Evolutionary conservation across 1,284 basidiomycete species (phyloP).

Genomic region (Puccinia coronata): DNA sequence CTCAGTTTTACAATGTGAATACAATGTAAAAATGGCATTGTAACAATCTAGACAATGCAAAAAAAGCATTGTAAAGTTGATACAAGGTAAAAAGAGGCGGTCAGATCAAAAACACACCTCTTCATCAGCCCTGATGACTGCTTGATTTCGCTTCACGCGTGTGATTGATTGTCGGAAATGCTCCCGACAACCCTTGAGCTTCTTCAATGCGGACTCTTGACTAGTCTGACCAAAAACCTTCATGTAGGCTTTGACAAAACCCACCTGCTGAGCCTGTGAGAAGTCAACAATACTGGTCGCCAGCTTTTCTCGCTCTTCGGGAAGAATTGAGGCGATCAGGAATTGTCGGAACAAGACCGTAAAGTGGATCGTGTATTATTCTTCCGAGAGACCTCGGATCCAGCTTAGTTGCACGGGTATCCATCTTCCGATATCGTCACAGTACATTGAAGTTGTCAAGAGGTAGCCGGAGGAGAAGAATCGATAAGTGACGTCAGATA

Average conservation of each 20-base stretch:
- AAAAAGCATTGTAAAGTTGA: not conserved
- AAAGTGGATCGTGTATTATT: constrained; percentile 11
- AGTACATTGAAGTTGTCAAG: constrained; percentile 26
- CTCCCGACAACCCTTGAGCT: not conserved
- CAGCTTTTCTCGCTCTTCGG: not conserved
- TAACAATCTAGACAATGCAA: too few species aligned
- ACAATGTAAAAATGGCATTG: too few species aligned
- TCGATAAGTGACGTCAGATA: constrained; percentile 2
- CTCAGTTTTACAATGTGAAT: too few species aligned
- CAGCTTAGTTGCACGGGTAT: constrained; percentile 28
- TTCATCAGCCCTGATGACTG: not conserved
- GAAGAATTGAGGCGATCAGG: not conserved
- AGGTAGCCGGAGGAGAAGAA: constrained; percentile 5
- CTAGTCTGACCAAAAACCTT: not conserved
- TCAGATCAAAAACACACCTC: too few species aligned
- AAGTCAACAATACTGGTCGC: constrained; percentile 1
- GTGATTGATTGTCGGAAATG: not conserved
- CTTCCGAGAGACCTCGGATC: constrained; percentile 11
- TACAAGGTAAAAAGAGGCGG: not conserved
- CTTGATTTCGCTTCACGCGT: not conserved
- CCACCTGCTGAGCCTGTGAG: not conserved
- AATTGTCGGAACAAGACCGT: not conserved
- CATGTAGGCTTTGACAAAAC: not conserved
- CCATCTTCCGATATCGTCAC: not conserved
- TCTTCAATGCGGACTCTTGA: not conserved